Conservation (phyloP, 164 flowering plant species). For the Stephania cephalantha region DNA sequence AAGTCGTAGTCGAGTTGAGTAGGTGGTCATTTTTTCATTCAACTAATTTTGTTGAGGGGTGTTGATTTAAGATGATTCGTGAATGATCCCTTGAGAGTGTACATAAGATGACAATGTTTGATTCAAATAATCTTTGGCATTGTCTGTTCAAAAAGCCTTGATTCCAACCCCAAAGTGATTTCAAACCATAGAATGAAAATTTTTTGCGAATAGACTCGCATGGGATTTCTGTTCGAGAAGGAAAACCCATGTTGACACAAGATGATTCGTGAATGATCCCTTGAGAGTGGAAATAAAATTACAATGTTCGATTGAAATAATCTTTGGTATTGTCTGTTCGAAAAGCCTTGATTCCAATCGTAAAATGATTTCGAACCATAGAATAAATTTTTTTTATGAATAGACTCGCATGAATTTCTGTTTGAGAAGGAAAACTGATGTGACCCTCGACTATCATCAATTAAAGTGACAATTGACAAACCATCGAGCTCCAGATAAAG, state of each 20-base stretch:
- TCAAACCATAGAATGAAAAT: background rate
- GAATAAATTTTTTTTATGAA: background rate
- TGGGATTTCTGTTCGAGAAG: background rate
- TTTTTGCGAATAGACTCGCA: background rate
- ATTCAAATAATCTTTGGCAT: background rate
- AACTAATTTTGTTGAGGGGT: background rate
- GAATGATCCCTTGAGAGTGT: background rate
- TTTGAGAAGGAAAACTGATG: background rate
- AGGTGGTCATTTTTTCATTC: background rate
- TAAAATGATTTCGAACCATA: background rate
- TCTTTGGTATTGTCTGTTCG: background rate
- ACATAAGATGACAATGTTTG: background rate
- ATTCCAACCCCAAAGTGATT: background rate
- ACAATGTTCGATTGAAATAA: background rate
- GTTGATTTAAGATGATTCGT: background rate
- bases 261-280: background rate
- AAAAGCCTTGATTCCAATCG: background rate
- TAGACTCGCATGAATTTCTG: background rate
- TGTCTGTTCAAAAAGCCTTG: background rate
- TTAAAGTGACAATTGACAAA: background rate
- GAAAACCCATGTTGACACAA: background rate
- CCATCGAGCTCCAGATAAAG: background rate
- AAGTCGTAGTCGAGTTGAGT: background rate
- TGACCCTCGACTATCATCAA: background rate
- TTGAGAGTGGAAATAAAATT: background rate